Conservation (phyloP, 208 protist genomes). For the Leishmania gerbilli region DNA sequence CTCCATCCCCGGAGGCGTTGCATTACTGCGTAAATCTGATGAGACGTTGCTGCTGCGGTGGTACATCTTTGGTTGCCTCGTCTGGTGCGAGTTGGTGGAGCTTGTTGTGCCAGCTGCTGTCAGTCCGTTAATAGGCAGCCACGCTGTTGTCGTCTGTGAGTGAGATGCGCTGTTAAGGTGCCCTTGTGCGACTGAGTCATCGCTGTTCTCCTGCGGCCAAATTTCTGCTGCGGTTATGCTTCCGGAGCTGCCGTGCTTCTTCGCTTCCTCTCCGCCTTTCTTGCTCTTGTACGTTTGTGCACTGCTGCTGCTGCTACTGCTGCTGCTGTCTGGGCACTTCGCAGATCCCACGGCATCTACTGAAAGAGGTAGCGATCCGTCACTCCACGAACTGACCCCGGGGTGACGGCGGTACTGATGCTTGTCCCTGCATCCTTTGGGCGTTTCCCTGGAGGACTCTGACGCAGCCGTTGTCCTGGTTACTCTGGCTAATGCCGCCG, state of each 20-base stretch:
- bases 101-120: not conserved
- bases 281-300: not conserved
- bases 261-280: not conserved
- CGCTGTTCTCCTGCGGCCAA: not conserved
- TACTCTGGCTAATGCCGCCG: not conserved
- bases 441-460: not conserved
- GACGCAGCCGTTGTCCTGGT: not conserved
- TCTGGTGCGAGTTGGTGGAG: not conserved
- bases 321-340: not conserved
- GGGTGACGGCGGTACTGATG: not conserved
- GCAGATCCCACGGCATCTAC: not conserved
- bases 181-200: not conserved
- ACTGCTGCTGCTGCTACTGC: not conserved
- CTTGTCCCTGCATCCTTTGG: not conserved
- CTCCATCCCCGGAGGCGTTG: not conserved
- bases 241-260: not conserved
- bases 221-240: not conserved
- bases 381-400: not conserved
- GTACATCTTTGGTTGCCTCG: too few species aligned
- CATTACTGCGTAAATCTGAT: slow-evolving; percentile 7
- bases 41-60: slow-evolving; percentile 5
- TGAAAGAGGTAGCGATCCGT: not conserved
- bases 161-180: not conserved
- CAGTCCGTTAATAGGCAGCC: not conserved
- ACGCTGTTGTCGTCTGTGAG: not conserved